Base-by-base conservation (phyloP, 352 stramenopile species). In the Globisporangium splendens region DNA sequence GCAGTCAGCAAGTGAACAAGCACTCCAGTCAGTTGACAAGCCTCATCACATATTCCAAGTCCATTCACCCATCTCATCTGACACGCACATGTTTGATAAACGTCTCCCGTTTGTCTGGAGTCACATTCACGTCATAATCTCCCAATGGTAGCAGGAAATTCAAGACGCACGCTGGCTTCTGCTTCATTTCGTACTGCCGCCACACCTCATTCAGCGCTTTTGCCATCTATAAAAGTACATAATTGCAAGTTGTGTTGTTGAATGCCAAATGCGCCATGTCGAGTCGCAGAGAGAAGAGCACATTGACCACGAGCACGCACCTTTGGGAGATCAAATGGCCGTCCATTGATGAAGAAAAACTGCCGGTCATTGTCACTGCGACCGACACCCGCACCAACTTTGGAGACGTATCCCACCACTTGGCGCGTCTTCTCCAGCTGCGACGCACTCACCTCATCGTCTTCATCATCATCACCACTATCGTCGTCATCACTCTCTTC, bases 111-210 rank as follows among this genome's bases (percentile, higher is more conserved):
- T 99, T 99, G 80, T 99, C 96, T 1, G 96, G 96, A 21, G 93
- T 96, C 20, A 99, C 70, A 72, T 99, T 99, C 35, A 99, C 87
- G 63, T 99, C 97, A 62, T 97, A 98, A 20, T 86, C 77, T 24
- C 83, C 66, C 12, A 88, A 75, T 11, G 93, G 93, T 7, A 99
- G 59, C 18, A 74, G 71, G 18, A 99, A 89, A 66, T 96, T 82
- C 14, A 99, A 67, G 13, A 99, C 81, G 54, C 95, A 96, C 0
- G 94, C 95, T 5, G 96, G 96, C 56, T 98, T 97, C 44, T 98
- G 87, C 61, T 96, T 96, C 78, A 89, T 86, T 59, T 93, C 79
- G 49, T 81, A 93, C 66, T 93, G 72, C 12, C 81, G 64, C 96
- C 97, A 99, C 5, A 97, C 84, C 62, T 98, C 89, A 56, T 94